These are phyloP conservation scores for Cicer bijugum DNA, from an alignment of 306 rosid species.

Conservation along the genomic window DNA sequence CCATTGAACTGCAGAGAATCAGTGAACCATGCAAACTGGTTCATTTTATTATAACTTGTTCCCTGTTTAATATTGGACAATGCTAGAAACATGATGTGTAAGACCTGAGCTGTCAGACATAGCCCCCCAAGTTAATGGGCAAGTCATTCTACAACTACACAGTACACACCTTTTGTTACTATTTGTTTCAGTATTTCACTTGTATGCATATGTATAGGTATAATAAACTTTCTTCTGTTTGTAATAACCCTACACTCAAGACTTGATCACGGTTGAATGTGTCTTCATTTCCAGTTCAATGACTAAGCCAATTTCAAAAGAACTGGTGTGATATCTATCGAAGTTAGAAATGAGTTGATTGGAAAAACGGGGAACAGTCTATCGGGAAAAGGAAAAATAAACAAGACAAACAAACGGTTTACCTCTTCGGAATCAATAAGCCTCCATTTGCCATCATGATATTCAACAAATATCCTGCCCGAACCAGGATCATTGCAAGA, in stretches of 20 bases:
- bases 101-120: neutral
- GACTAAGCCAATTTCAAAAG: neutral
- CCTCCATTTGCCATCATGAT: conserved; percentile 84
- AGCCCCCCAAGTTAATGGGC: conserved; percentile 14
- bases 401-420: conserved; percentile 32
- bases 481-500: conserved; percentile 96
- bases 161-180: neutral
- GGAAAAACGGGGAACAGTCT: conserved; percentile 2
- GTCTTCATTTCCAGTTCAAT: neutral
- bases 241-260: neutral
- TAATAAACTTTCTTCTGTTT: neutral
- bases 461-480: conserved; percentile 89
- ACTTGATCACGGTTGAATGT: neutral
- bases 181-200: neutral
- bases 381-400: neutral
- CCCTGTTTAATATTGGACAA: neutral
- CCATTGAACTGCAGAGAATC: neutral
- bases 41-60: neutral
- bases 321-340: neutral
- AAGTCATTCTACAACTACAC: conserved; percentile 23
- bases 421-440: conserved; percentile 97
- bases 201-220: neutral
- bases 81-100: conserved; percentile 4
- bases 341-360: conserved; percentile 7
- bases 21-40: neutral